Evolutionary conservation across 148 eudicot genomes (phyloP), one percentile per base, ranked within the genome.

Genomic region (Pharnaceum exiguum): DNA sequence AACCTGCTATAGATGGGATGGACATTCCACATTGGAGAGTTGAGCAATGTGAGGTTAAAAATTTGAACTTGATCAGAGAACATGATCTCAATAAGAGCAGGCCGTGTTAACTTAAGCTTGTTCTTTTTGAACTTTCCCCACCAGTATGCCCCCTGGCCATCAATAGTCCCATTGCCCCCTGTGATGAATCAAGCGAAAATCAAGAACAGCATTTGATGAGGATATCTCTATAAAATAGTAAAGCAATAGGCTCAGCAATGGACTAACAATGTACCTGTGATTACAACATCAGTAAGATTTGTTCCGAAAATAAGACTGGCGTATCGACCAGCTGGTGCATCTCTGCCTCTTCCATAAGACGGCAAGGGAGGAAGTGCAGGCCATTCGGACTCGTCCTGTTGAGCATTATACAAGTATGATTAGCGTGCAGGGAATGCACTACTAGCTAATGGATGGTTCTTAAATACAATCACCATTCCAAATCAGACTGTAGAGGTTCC

Each of bases 1-100:
- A 47, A 80, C 97, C 93, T 90, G 95, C 93, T 65, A 67, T 87
- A 91, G 28, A 81, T 60, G 51, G 98, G 96, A 75, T 91, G 98
- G 19, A 91, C 72, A 64, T 91, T 80, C 98, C 98, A 91, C 0
- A 94, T 82, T 0, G 98, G 96, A 4, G 98, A 91, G 71, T 91
- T 72, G 2, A 91, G 18, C 59, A 91, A 79, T 17, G 98, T 87
- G 45, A 91, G 75, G 42, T 82, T 79, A 23, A 95, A 87, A 25
- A 91, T 91, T 53, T 91, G 84, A 54, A 91, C 70, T 54, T 72
- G 76, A 31, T 84, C 76, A 2, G 98, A 87, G 70, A 55, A 76
- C 98, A 91, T 87, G 49, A 91, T 62, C 77, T 91, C 98, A 26
- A 91, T 81, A 23, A 87, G 60, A 74, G 87, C 85, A 12, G 98